These are phyloP conservation scores for Penicillium roqueforti DNA, from an alignment of 495 filamentous ascomycete genomes.

Conservation along the genomic window DNA sequence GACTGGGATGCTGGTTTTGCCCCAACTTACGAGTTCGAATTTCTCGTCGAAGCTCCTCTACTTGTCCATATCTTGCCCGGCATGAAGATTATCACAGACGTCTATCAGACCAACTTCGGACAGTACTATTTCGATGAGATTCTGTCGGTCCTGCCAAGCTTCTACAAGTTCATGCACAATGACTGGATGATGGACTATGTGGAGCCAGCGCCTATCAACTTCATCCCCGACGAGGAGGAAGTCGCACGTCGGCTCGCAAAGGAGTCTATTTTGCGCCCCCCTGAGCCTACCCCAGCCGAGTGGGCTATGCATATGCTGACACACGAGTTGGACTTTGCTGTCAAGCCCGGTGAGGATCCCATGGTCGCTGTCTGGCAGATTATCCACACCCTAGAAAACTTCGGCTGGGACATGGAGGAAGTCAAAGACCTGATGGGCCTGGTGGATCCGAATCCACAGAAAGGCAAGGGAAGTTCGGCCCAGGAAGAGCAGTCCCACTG, in stretches of 20 bases:
- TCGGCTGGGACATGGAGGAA: neutral
- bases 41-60: conserved; percentile 64
- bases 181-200: conserved; percentile 67
- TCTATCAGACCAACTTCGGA: conserved; percentile 61
- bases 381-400: neutral
- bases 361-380: neutral
- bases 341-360: neutral
- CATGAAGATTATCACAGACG: conserved; percentile 66
- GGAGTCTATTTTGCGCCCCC: neutral
- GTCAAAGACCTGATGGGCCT: conserved; percentile 12
- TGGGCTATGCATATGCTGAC: neutral
- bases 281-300: neutral
- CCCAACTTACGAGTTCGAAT: conserved; percentile 46
- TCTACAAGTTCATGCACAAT: conserved; percentile 64
- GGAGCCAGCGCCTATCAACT: conserved; percentile 37
- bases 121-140: conserved; percentile 58
- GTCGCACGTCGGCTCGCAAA: neutral
- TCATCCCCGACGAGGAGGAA: conserved; percentile 11
- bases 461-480: neutral
- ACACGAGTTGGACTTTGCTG: neutral
- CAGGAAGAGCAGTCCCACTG: neutral
- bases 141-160: conserved; percentile 49
- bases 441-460: neutral
- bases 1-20: conserved; percentile 23
- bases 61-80: conserved; percentile 62